phyloP scores from a whole-genome alignment of 108 stramenopile genomes.

The Pelagomonas calceolata region DNA sequence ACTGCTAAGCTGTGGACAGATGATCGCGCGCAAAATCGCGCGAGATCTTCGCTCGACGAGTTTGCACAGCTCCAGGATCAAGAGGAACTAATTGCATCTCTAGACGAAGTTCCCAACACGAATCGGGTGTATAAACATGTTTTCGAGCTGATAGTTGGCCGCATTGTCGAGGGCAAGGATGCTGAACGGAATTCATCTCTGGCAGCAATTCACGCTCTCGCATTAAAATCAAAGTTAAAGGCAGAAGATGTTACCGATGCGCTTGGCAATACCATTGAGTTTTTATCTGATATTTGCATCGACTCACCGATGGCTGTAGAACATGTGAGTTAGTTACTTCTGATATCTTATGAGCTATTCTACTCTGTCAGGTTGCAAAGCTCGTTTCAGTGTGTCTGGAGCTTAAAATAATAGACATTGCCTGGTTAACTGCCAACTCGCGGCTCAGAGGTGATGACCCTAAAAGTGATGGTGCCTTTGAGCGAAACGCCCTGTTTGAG shows the following conservation, averaged over 20 bases:
- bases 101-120: background rate
- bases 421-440: too few relatives aligned
- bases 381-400: too few relatives aligned
- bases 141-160: background rate
- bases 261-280: conserved; percentile 4
- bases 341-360: too few relatives aligned
- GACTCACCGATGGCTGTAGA: conserved; percentile 2
- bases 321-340: too few relatives aligned
- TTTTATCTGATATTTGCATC: conserved; percentile 3
- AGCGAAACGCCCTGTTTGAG: too few relatives aligned
- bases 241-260: conserved; percentile 1
- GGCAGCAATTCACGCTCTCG: background rate
- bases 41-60: conserved; percentile 1
- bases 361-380: too few relatives aligned
- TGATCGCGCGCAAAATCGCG: conserved; percentile 1
- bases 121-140: conserved; percentile 5
- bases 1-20: background rate
- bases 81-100: conserved; percentile 4
- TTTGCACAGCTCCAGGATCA: background rate
- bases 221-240: background rate
- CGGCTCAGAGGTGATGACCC: too few relatives aligned
- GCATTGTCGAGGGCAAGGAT: conserved; percentile 15
- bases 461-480: too few relatives aligned
- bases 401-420: too few relatives aligned
- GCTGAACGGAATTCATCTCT: conserved; percentile 4